A percentile compares a stretch with the other conserved stretches of the same genome.
These are phyloP conservation scores for Trapa incisa DNA, from an alignment of 345 rosid genomes.

Conservation along the genomic window DNA sequence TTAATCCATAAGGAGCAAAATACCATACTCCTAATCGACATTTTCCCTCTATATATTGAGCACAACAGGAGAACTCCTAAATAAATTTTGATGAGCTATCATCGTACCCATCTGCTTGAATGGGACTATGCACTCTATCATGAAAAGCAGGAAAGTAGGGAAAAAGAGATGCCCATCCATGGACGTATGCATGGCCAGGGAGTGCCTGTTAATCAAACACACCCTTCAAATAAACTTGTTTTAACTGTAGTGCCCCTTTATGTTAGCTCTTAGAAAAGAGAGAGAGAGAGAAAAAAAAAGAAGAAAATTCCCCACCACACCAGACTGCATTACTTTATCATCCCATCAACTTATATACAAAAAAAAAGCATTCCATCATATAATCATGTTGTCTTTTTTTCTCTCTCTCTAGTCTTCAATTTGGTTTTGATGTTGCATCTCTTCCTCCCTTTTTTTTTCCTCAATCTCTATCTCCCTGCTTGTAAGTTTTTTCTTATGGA, in stretches of 20 bases:
- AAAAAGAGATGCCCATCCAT: conserved; percentile 12
- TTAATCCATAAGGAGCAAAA: not conserved
- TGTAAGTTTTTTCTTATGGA: conserved; percentile 49
- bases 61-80: not conserved
- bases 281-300: not conserved
- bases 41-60: not conserved
- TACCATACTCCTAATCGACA: not conserved
- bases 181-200: conserved; percentile 14
- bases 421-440: not conserved
- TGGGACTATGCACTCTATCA: not conserved
- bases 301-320: conserved; percentile 7
- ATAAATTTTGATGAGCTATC: too few relatives aligned
- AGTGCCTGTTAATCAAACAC: conserved; percentile 26
- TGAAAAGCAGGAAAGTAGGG: conserved; percentile 8
- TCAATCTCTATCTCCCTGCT: conserved; percentile 5
- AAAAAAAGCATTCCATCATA: conserved; percentile 9
- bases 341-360: conserved; percentile 10
- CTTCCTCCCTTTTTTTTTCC: not conserved
- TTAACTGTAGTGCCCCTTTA: conserved; percentile 21
- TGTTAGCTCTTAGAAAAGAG: conserved; percentile 14
- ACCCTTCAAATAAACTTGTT: conserved; percentile 19
- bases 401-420: conserved; percentile 6
- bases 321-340: not conserved
- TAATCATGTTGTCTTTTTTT: conserved; percentile 12
- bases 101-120: too few relatives aligned